phyloP scores from a whole-genome alignment of 2,329 filamentous ascomycete species.

The Alternaria postmessia region DNA sequence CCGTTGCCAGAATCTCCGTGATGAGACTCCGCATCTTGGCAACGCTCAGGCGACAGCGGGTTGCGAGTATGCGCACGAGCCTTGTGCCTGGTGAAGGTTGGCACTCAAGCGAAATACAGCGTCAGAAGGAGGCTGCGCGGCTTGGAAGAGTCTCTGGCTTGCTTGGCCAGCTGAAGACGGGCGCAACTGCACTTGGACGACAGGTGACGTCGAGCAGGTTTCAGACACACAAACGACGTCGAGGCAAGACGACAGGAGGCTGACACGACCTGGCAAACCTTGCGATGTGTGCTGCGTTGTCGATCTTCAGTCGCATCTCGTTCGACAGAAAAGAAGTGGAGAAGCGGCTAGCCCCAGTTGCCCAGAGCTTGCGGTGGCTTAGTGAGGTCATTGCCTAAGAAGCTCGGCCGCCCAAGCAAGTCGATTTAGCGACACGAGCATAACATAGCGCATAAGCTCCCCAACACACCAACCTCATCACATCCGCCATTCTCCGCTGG shows the following conservation, averaged over 20 bases:
- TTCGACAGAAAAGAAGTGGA: conserved; percentile 10
- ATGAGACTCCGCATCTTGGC: conserved; percentile 32
- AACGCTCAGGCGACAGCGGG: conserved; percentile 14
- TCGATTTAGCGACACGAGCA: conserved; percentile 18
- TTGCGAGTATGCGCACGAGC: conserved; percentile 7
- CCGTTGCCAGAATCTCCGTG: conserved; percentile 50
- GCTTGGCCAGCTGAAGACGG: conserved; percentile 11
- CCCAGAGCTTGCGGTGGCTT: conserved; percentile 14
- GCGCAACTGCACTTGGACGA: background rate
- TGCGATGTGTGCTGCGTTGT: conserved; percentile 12
- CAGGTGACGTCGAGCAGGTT: background rate
- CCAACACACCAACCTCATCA: conserved; percentile 13
- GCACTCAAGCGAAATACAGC: background rate
- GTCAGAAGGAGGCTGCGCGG: conserved; percentile 3
- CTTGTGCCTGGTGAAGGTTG: conserved; percentile 13
- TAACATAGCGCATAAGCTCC: conserved; percentile 20
- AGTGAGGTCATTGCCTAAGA: conserved; percentile 32
- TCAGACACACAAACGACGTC: background rate
- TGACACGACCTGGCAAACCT: background rate
- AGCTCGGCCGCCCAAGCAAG: conserved; percentile 22
- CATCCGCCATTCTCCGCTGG: conserved; percentile 34
- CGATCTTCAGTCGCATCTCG: conserved; percentile 9
- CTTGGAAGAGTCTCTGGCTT: conserved; percentile 14
- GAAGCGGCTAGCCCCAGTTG: conserved; percentile 10
- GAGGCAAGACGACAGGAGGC: background rate